Conservation (phyloP, 1,284 basidiomycete species). For the Pseudozyma pruni region DNA sequence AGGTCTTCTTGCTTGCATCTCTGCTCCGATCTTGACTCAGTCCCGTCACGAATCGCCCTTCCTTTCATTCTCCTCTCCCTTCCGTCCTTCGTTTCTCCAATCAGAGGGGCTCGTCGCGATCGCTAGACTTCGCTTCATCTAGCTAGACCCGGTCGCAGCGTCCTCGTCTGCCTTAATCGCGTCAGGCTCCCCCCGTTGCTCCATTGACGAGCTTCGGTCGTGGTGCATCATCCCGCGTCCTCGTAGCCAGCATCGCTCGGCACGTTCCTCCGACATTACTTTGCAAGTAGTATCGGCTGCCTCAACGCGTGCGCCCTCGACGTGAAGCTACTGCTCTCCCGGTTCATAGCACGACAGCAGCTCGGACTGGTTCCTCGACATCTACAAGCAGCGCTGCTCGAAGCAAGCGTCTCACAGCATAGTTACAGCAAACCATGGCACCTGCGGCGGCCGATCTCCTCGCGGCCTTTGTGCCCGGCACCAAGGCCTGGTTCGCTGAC, state of each 20-base stretch:
- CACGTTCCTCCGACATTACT: constrained; percentile 25
- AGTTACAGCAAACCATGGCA: constrained; percentile 27
- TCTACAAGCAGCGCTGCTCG: not conserved
- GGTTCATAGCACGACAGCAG: constrained; percentile 7
- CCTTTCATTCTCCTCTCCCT: constrained; percentile 13
- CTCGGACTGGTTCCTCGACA: not conserved
- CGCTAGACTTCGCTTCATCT: constrained; percentile 6
- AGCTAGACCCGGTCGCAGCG: constrained; percentile 12
- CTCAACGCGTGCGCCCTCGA: too few relatives aligned
- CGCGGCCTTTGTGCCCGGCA: constrained; percentile 67
- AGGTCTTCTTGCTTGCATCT: too few relatives aligned
- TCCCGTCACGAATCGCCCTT: not conserved
- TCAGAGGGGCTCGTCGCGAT: constrained; percentile 18
- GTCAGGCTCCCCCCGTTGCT: constrained; percentile 31
- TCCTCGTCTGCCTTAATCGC: not conserved
- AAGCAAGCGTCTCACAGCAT: not conserved
- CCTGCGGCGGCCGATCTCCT: constrained; percentile 53
- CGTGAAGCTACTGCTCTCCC: too few relatives aligned
- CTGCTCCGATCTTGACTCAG: too few relatives aligned
- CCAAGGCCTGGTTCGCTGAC: constrained; percentile 79
- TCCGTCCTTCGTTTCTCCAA: constrained; percentile 13
- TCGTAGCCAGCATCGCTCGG: constrained; percentile 8
- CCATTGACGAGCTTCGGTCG: not conserved
- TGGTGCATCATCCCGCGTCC: too few relatives aligned
- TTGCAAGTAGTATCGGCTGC: not conserved